Evolutionary conservation across 73 alveolate genomes (phyloP).

Genomic region (Durusdinium trenchii): DNA sequence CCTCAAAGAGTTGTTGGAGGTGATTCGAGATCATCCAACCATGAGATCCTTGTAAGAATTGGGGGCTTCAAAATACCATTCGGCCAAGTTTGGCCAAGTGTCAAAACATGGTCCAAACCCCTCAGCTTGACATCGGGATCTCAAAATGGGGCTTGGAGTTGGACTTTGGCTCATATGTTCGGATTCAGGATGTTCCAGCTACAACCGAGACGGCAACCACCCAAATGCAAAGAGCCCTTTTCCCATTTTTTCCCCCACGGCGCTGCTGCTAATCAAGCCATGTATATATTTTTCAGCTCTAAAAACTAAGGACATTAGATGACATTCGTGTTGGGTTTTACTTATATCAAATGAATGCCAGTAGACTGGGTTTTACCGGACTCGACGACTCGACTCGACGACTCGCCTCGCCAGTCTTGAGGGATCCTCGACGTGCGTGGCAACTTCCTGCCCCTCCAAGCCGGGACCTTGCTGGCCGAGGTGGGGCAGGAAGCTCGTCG

Average conservation of each 20-base stretch:
- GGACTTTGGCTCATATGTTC: neutral
- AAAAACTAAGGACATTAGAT: no score
- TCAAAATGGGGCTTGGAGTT: neutral
- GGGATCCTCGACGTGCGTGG: constrained; percentile 79
- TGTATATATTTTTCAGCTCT: no score
- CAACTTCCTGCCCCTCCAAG: constrained; percentile 52
- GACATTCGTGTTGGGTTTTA: neutral
- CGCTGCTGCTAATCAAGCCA: no score
- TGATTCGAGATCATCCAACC: constrained; percentile 42
- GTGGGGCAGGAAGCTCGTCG: no score
- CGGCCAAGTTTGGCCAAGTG: no score
- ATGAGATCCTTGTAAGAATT: constrained; percentile 35
- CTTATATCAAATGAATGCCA: neutral
- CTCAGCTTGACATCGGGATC: neutral
- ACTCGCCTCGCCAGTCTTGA: neutral
- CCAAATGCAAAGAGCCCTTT: neutral
- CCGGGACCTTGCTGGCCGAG: constrained; percentile 1
- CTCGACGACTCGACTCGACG: neutral
- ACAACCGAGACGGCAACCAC: neutral
- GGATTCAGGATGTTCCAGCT: neutral
- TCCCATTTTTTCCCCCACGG: no score
- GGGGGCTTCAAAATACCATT: no score
- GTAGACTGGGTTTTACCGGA: neutral
- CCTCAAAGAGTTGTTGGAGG: constrained; percentile 1
- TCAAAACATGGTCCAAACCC: neutral